These are phyloP conservation scores for Paxillus involutus DNA, from an alignment of 768 basidiomycete genomes.

Conservation along the genomic window DNA sequence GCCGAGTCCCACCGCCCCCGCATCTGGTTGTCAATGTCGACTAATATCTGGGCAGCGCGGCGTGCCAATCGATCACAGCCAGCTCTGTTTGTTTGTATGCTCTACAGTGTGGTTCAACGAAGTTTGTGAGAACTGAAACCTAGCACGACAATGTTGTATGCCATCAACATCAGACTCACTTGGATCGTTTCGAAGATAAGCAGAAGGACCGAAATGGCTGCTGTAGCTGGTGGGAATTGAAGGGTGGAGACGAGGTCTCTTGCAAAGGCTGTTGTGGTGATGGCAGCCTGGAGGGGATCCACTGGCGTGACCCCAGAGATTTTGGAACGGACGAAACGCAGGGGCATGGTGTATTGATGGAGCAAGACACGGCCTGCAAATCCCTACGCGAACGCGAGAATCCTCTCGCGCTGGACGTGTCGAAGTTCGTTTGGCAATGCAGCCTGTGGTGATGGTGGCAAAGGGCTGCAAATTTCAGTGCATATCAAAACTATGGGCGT, in stretches of 20 bases:
- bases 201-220: constrained; percentile 39
- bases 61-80: constrained; percentile 40
- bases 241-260: constrained; percentile 33
- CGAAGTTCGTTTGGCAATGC: too few relatives aligned
- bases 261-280: constrained; percentile 29
- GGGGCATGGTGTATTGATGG: constrained; percentile 22
- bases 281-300: constrained; percentile 30
- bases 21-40: constrained; percentile 47
- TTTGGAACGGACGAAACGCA: constrained; percentile 28
- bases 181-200: constrained; percentile 47
- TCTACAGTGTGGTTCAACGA: constrained; percentile 12
- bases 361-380: too few relatives aligned
- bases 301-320: constrained; percentile 10
- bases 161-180: constrained; percentile 22
- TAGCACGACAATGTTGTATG: neutral
- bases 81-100: constrained; percentile 36
- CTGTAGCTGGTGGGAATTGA: constrained; percentile 44
- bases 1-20: constrained; percentile 43
- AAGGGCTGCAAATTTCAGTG: neutral
- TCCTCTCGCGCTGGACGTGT: too few relatives aligned
- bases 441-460: too few relatives aligned
- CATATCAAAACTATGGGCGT: neutral
- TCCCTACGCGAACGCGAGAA: too few relatives aligned
- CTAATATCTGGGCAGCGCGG: constrained; percentile 41
- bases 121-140: neutral